These are phyloP conservation scores for Podaxis rugospora DNA, from an alignment of 768 basidiomycete genomes.

Conservation along the genomic window DNA sequence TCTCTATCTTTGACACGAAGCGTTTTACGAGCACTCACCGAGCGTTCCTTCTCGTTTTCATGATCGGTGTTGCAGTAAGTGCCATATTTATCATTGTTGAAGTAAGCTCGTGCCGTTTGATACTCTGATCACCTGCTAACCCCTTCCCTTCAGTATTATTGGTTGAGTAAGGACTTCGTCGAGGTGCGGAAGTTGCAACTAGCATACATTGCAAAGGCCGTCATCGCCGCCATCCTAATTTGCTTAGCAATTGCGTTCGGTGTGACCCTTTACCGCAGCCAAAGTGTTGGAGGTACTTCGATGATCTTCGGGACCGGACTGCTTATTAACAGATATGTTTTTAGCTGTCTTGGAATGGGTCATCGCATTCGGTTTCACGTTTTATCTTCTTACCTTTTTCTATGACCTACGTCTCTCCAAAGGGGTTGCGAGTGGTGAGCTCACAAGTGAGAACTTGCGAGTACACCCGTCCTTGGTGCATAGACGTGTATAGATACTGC, in stretches of 20 bases:
- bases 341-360: slow-evolving; percentile 71
- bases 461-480: slow-evolving; percentile 8
- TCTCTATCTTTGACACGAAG: slow-evolving; percentile 69
- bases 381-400: slow-evolving; percentile 69
- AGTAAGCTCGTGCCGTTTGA: slow-evolving; percentile 27
- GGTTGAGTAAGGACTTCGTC: slow-evolving; percentile 55
- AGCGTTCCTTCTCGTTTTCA: slow-evolving; percentile 65
- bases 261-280: slow-evolving; percentile 38
- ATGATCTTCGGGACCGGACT: neutral
- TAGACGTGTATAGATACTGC: neutral
- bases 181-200: slow-evolving; percentile 38
- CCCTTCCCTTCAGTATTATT: slow-evolving; percentile 45
- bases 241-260: slow-evolving; percentile 61
- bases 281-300: slow-evolving; percentile 44
- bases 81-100: slow-evolving; percentile 74
- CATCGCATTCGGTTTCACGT: slow-evolving; percentile 67
- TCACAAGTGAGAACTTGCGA: slow-evolving; percentile 27
- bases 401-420: slow-evolving; percentile 66
- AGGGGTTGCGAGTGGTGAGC: slow-evolving; percentile 45
- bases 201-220: slow-evolving; percentile 60
- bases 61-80: slow-evolving; percentile 65
- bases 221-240: slow-evolving; percentile 56
- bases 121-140: neutral
- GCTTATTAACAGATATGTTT: neutral
- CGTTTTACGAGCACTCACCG: slow-evolving; percentile 48